Evolutionary conservation across 2,329 filamentous ascomycete genomes (phyloP).

Genomic region (Phaeosphaeriaceae sp.): DNA sequence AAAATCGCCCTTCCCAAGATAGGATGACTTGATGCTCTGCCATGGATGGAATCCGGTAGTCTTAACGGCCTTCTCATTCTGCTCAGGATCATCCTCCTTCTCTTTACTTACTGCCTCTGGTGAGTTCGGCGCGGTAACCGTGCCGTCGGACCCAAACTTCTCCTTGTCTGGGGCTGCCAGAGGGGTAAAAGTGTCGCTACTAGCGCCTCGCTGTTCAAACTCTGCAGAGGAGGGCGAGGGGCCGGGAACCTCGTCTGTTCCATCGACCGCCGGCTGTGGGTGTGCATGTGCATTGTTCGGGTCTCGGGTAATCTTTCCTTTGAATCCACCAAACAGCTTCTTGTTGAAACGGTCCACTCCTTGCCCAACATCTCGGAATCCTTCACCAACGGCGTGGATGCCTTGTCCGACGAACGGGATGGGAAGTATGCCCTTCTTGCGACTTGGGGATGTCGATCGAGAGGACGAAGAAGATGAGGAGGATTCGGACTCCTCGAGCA

Average conservation of each 20-base stretch:
- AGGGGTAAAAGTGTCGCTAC: constrained; percentile 42
- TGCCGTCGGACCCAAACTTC: constrained; percentile 30
- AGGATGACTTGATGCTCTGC: constrained; percentile 32
- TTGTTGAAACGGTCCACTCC: constrained; percentile 48
- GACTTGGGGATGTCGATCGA: constrained; percentile 42
- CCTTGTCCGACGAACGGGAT: constrained; percentile 59
- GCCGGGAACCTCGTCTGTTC: constrained; percentile 22
- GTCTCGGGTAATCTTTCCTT: constrained; percentile 35
- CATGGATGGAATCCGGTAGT: constrained; percentile 27
- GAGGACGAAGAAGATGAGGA: constrained; percentile 44
- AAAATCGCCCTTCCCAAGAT: constrained; percentile 35
- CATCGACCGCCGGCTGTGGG: constrained; percentile 21
- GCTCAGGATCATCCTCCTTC: constrained; percentile 19
- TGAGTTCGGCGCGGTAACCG: constrained; percentile 28
- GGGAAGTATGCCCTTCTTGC: constrained; percentile 41
- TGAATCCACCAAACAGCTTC: constrained; percentile 49
- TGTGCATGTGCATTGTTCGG: constrained; percentile 19
- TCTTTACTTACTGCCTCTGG: constrained; percentile 26
- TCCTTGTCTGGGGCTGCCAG: constrained; percentile 32
- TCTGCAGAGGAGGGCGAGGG: constrained; percentile 39
- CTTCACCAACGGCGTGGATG: constrained; percentile 51
- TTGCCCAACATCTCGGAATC: constrained; percentile 59
- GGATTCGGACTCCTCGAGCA: constrained; percentile 45
- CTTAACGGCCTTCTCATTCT: constrained; percentile 24
- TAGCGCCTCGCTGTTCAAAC: constrained; percentile 33